phyloP scores from a whole-genome alignment of 495 filamentous ascomycete genomes.

The Penicillium taxi region DNA sequence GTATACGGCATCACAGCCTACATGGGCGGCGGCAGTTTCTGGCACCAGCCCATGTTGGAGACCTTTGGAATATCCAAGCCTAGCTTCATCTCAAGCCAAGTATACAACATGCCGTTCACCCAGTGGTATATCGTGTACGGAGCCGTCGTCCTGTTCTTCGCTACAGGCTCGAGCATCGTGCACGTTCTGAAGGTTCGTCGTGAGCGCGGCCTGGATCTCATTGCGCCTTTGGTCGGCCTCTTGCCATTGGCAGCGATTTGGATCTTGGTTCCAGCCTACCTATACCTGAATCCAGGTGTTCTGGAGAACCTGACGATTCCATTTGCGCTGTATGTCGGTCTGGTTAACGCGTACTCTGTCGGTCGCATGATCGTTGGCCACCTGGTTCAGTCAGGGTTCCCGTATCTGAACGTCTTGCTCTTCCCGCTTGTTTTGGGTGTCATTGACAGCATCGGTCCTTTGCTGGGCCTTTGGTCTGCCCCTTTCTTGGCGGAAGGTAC shows the following conservation, averaged over 20 bases:
- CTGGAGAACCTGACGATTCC: constrained; percentile 74
- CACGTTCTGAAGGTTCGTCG: constrained; percentile 79
- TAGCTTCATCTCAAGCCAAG: constrained; percentile 54
- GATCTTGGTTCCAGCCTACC: constrained; percentile 65
- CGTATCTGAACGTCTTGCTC: constrained; percentile 72
- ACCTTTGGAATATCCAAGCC: constrained; percentile 59
- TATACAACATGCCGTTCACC: constrained; percentile 76
- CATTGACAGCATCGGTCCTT: constrained; percentile 67
- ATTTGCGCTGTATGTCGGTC: constrained; percentile 76
- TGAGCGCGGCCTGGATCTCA: constrained; percentile 58
- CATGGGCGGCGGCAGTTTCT: constrained; percentile 83
- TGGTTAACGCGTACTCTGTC: constrained; percentile 89
- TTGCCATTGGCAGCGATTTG: constrained; percentile 69
- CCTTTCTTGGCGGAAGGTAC: constrained; percentile 58
- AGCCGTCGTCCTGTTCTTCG: constrained; percentile 70
- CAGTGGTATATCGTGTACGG: constrained; percentile 95
- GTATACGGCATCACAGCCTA: constrained; percentile 82
- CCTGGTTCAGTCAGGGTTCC: constrained; percentile 74
- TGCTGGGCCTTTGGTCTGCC: constrained; percentile 68
- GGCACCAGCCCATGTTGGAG: constrained; percentile 72
- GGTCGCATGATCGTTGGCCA: constrained; percentile 93
- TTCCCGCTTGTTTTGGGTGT: constrained; percentile 64
- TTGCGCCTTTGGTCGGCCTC: constrained; percentile 70
- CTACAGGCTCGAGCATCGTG: constrained; percentile 59
- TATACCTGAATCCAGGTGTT: constrained; percentile 77